Base-by-base conservation (phyloP, 257 asterid genomes). In the Scutellaria galericulata region DNA sequence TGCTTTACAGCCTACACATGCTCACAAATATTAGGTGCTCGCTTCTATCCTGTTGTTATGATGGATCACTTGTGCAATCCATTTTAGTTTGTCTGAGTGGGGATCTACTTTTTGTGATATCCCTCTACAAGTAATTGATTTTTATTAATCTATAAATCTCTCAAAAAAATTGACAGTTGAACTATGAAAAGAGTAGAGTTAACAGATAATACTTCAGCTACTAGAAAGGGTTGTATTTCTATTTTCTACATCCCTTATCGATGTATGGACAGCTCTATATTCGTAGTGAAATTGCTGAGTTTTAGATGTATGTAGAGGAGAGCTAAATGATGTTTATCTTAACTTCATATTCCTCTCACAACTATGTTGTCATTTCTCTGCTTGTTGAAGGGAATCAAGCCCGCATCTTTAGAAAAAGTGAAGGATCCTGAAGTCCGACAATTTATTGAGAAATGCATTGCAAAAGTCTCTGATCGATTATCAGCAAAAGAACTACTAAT, bases 391-490 rank as follows among this genome's bases (percentile, higher is more conserved):
- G 99, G 99, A 75, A 83, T 92, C 76, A 95, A 90, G 81, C 99
- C 99, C 37, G 98, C 98, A 56, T 95, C 99, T 71, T 75, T 95
- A 70, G 83, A 67, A 71, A 92, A 95, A 77, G 96, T 95, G 76
- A 88, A 84, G 89, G 87, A 95, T 87, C 88, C 84, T 47, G 89
- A 59, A 13, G 96, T 95, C 39, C 83, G 86, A 27, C 70, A 58
- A 66, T 95, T 95, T 82, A 92, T 95, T 53, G 98, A 92, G 74
- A 95, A 90, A 77, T 92, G 99, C 84, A 90, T 92, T 53, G 89
- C 97, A 50, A 76, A 88, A 72, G 99, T 75, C 55, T 82, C 94
- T 68, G 88, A 87, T 7, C 84, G 99, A 57, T 81, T 92, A 77
- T 77, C 98, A 50, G 99, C 99, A 48, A 90, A 85, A 80, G 95